These are phyloP conservation scores for Pyricularia pennisetigena DNA, from an alignment of 2,329 filamentous ascomycete genomes.

Conservation along the genomic window DNA sequence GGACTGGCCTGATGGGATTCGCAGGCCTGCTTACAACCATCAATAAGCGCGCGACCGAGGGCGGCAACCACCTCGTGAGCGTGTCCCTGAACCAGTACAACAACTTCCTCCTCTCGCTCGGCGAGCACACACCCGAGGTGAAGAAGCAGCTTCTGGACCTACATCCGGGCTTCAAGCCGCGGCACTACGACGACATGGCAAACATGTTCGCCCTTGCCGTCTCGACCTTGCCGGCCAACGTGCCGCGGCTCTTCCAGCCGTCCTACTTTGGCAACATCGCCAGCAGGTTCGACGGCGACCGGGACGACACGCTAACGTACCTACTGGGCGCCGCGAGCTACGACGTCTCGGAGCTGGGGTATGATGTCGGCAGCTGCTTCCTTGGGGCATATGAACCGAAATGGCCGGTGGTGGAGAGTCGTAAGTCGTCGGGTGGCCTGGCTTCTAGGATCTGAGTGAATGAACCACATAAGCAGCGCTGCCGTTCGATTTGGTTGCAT, in stretches of 20 bases:
- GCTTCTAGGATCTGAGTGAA: not conserved
- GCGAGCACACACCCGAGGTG: constrained; percentile 42
- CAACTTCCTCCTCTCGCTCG: constrained; percentile 51
- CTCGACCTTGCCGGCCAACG: not conserved
- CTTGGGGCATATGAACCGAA: not conserved
- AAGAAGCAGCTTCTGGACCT: constrained; percentile 36
- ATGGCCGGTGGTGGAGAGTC: not conserved
- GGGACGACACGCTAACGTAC: not conserved
- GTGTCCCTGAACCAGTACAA: constrained; percentile 60
- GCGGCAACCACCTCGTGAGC: constrained; percentile 57
- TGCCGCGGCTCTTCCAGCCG: not conserved
- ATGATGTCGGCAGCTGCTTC: not conserved
- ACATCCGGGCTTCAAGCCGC: constrained; percentile 4
- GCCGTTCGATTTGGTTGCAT: too few species aligned
- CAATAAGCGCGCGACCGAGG: constrained; percentile 47
- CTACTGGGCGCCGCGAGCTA: not conserved
- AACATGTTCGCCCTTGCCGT: not conserved
- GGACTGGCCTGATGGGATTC: constrained; percentile 33
- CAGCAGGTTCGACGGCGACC: not conserved
- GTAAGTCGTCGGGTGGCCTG: not conserved
- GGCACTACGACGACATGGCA: constrained; percentile 1
- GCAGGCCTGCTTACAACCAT: constrained; percentile 60
- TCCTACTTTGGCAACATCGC: constrained; percentile 1
- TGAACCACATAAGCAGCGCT: too few species aligned
- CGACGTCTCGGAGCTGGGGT: not conserved